These are phyloP conservation scores for Chrysanthemum seticuspe DNA, from an alignment of 129 eudicot species.

Conservation along the genomic window DNA sequence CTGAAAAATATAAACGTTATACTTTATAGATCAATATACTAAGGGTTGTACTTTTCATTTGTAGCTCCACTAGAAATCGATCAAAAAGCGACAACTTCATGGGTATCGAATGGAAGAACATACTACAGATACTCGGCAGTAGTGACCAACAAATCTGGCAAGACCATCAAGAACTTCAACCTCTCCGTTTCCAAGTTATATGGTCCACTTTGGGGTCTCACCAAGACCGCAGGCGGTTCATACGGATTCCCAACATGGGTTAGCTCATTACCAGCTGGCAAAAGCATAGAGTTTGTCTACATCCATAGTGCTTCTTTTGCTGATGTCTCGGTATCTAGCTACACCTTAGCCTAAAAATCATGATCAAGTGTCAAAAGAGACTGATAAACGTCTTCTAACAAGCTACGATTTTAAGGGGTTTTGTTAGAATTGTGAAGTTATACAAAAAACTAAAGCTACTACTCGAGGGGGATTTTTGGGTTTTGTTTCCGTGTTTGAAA, in stretches of 20 bases:
- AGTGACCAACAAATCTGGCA: conserved; percentile 77
- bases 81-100: conserved; percentile 73
- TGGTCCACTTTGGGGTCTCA: conserved; percentile 94
- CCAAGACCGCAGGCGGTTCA: conserved; percentile 55
- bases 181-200: conserved; percentile 68
- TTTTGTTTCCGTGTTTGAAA: conserved; percentile 33
- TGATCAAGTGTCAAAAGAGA: conserved; percentile 10
- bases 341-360: conserved; percentile 50
- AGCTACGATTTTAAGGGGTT: conserved; percentile 33
- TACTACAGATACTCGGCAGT: conserved; percentile 79
- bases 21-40: too few species aligned
- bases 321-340: conserved; percentile 60
- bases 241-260: conserved; percentile 76
- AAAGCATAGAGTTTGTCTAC: conserved; percentile 87
- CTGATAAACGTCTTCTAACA: conserved; percentile 8
- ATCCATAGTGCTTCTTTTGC: conserved; percentile 82
- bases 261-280: conserved; percentile 66
- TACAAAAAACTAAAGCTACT: conserved; percentile 27
- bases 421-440: conserved; percentile 57
- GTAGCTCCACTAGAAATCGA: conserved; percentile 52
- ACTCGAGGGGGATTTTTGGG: conserved; percentile 25
- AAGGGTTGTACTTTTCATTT: background rate
- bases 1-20: too few species aligned
- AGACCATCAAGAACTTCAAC: conserved; percentile 64
- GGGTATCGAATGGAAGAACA: conserved; percentile 66